Percentiles rank a stretch among this genome's conserved stretches.
These are phyloP conservation scores for Lipomyces yamanashiensis DNA, from an alignment of 805 yeast species.

Conservation along the genomic window DNA sequence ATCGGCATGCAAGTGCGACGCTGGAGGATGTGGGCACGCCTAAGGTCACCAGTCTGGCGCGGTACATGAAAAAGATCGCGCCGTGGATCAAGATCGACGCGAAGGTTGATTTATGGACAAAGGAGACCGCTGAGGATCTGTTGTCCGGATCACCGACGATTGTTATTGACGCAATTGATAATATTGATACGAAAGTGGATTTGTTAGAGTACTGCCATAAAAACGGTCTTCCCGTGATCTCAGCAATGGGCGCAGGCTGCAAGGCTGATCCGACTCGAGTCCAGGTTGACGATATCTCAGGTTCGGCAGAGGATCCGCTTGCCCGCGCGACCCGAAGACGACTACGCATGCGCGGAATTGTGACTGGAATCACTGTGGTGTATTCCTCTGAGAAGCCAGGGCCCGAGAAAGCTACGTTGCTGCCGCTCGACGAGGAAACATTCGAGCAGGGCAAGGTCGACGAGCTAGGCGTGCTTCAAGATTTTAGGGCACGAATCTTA, in stretches of 20 bases:
- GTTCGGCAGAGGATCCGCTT: conserved; percentile 91
- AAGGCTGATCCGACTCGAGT: conserved; percentile 94
- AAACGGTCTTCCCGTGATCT: conserved; percentile 66
- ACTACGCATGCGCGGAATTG: conserved; percentile 77
- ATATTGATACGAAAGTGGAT: conserved; percentile 95
- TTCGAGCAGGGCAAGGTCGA: conserved; percentile 80
- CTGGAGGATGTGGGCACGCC: conserved; percentile 88
- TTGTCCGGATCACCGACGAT: conserved; percentile 66
- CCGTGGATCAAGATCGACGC: conserved; percentile 94
- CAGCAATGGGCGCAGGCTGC: conserved; percentile 97
- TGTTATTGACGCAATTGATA: conserved; percentile 94
- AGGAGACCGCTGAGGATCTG: conserved; percentile 63
- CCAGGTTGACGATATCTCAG: conserved; percentile 84
- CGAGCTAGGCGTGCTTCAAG: conserved; percentile 82
- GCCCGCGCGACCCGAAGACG: conserved; percentile 86
- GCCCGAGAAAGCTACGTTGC: conserved; percentile 83
- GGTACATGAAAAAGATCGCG: conserved; percentile 72
- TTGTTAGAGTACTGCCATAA: conserved; percentile 72
- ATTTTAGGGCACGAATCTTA: conserved; percentile 89
- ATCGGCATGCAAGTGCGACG: conserved; percentile 95
- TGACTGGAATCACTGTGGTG: conserved; percentile 78
- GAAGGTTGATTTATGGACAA: conserved; percentile 74
- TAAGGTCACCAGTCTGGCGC: conserved; percentile 78
- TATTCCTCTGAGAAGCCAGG: conserved; percentile 97
- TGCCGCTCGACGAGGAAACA: conserved; percentile 85